phyloP scores from a whole-genome alignment of 352 stramenopile species.

The Globisporangium carolinianum region DNA sequence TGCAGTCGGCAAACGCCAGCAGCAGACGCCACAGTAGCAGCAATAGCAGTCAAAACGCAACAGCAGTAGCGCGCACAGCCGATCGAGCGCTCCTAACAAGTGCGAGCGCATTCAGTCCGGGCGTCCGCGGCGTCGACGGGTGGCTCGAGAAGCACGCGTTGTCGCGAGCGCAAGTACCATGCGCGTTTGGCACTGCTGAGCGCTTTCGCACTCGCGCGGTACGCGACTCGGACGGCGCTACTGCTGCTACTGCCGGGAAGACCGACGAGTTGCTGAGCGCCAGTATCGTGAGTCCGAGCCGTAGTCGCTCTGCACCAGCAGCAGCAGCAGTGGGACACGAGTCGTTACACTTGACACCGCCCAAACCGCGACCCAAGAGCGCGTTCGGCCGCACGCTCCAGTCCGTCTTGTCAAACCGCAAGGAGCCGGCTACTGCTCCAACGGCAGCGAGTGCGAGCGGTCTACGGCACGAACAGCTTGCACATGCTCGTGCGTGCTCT shows the following conservation, averaged over 20 bases:
- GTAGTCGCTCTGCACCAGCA: neutral
- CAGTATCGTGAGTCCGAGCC: too few relatives aligned
- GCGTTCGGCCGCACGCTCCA: slow-evolving; percentile 16
- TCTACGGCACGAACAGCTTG: neutral
- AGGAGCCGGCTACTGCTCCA: neutral
- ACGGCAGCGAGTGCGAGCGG: neutral
- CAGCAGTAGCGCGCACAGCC: neutral
- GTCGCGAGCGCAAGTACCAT: neutral
- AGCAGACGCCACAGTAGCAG: too few relatives aligned
- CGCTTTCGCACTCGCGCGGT: slow-evolving; percentile 5
- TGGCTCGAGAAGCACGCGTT: slow-evolving; percentile 30
- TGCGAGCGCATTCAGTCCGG: too few relatives aligned
- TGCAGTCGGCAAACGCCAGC: too few relatives aligned
- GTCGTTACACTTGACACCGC: neutral
- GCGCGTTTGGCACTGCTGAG: slow-evolving; percentile 6
- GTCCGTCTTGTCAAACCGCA: slow-evolving; percentile 7
- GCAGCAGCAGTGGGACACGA: neutral
- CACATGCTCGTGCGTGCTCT: too few relatives aligned
- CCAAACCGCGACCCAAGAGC: slow-evolving; percentile 14
- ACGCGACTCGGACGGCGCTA: too few relatives aligned
- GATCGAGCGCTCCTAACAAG: neutral
- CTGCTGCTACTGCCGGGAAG: neutral
- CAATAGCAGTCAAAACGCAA: too few relatives aligned
- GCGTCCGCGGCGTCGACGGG: slow-evolving; percentile 29
- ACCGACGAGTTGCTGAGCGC: neutral